Evolutionary conservation across 495 filamentous ascomycete genomes (phyloP).

Genomic region (Penicillium arizonense): DNA sequence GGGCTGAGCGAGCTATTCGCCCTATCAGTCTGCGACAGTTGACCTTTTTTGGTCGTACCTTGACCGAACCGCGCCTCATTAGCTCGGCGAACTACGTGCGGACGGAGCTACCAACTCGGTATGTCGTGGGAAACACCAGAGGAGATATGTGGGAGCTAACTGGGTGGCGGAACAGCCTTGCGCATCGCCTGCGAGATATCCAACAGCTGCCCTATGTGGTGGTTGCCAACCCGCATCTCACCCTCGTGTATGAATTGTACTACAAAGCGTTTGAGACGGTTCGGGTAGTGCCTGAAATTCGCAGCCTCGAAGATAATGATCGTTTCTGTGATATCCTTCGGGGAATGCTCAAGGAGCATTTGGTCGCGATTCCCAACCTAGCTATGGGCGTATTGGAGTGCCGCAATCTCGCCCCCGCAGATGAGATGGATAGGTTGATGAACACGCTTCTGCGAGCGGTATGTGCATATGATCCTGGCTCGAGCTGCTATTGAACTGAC

Average conservation of each 20-base stretch:
- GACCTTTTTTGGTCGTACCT: conserved; percentile 88
- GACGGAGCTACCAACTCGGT: conserved; percentile 90
- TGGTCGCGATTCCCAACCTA: conserved; percentile 89
- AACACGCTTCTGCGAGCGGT: conserved; percentile 88
- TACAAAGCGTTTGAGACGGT: conserved; percentile 92
- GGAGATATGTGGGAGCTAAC: background rate
- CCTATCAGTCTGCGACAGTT: conserved; percentile 89
- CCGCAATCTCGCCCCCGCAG: conserved; percentile 69
- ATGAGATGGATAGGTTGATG: conserved; percentile 91
- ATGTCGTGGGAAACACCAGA: conserved; percentile 13
- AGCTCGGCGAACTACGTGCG: conserved; percentile 97
- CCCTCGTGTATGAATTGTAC: conserved; percentile 94
- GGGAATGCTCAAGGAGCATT: conserved; percentile 77
- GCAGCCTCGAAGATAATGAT: conserved; percentile 88
- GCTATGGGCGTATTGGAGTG: conserved; percentile 93
- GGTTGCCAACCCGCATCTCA: conserved; percentile 90
- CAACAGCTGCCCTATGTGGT: conserved; percentile 95
- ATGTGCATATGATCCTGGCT: conserved; percentile 25
- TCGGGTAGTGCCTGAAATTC: conserved; percentile 78
- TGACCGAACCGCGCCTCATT: conserved; percentile 86
- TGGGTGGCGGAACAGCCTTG: conserved; percentile 55
- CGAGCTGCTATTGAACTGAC: background rate
- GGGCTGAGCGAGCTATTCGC: conserved; percentile 79
- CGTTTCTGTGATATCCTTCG: conserved; percentile 78
- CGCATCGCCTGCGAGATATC: conserved; percentile 95